Percentiles rank a stretch among this genome's conserved stretches.
Evolutionary conservation across 164 flowering plant genomes (phyloP).

Genomic region (Echeveria elegans): DNA sequence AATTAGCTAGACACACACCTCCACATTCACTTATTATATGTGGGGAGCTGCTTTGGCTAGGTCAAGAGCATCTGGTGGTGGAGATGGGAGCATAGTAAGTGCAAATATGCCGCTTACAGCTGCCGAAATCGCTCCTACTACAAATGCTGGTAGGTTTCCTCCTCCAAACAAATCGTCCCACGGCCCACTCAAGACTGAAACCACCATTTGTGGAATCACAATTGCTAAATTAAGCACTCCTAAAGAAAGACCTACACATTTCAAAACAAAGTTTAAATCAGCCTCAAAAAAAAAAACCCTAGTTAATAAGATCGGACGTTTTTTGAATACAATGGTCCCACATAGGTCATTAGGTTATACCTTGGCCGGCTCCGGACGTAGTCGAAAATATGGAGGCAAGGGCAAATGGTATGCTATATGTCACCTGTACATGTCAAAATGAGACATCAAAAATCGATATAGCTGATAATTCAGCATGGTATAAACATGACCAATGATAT

Average conservation of each 20-base stretch:
- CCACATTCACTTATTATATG: not conserved
- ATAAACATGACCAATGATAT: too few species aligned
- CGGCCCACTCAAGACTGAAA: constrained; percentile 7
- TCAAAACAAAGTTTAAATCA: not conserved
- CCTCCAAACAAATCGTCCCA: constrained; percentile 10
- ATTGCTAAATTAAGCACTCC: constrained; percentile 58
- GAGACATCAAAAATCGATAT: not conserved
- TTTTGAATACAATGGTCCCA: too few species aligned
- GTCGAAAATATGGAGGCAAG: constrained; percentile 43
- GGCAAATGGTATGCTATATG: constrained; percentile 54
- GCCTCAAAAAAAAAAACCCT: not conserved
- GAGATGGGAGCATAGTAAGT: constrained; percentile 12
- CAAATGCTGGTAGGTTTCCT: constrained; percentile 10
- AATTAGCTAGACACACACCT: not conserved
- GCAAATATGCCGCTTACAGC: constrained; percentile 10
- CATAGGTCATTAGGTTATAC: constrained; percentile 23
- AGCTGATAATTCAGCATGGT: not conserved
- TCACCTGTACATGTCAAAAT: constrained; percentile 22
- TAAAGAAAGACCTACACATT: constrained; percentile 38
- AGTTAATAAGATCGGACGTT: not conserved
- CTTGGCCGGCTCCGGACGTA: constrained; percentile 51
- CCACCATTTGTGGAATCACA: constrained; percentile 28
- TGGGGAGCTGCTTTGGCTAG: constrained; percentile 3
- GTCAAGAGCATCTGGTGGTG: constrained; percentile 6
- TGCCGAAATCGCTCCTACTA: constrained; percentile 8